phyloP scores from a whole-genome alignment of 345 rosid species.

The Lagerstroemia speciosa region DNA sequence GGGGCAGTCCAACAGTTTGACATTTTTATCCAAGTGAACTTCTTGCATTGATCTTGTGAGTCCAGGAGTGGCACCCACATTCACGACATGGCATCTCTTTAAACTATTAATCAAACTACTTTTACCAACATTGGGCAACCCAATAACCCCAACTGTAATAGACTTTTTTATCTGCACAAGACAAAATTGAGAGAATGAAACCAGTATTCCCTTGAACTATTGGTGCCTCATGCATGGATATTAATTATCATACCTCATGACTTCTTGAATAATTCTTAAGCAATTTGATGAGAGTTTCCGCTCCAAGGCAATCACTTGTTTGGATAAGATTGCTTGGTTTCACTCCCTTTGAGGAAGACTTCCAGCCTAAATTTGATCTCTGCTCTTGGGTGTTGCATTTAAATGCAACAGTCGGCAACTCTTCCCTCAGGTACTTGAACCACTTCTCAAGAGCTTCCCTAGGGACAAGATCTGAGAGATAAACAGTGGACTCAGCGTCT shows the following conservation, averaged over 20 bases:
- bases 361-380: constrained; percentile 90
- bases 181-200: neutral
- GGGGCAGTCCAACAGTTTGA: constrained; percentile 89
- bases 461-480: constrained; percentile 83
- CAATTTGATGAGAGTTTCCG: constrained; percentile 83
- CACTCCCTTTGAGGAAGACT: constrained; percentile 44
- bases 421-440: constrained; percentile 90
- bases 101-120: constrained; percentile 98
- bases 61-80: constrained; percentile 96
- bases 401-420: constrained; percentile 92
- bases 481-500: neutral
- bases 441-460: constrained; percentile 93
- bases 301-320: constrained; percentile 97
- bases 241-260: constrained; percentile 49
- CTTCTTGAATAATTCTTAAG: constrained; percentile 92
- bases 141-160: constrained; percentile 85
- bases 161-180: constrained; percentile 74
- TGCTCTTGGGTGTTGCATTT: constrained; percentile 96
- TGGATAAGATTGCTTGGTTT: constrained; percentile 65
- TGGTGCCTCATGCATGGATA: neutral
- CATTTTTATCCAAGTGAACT: constrained; percentile 87
- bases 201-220: neutral
- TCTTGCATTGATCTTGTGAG: constrained; percentile 90
- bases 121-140: constrained; percentile 96
- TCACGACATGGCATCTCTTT: constrained; percentile 84